These are phyloP conservation scores for Microdochium bolleyi DNA, from an alignment of 2,329 filamentous ascomycete species.

Conservation along the genomic window DNA sequence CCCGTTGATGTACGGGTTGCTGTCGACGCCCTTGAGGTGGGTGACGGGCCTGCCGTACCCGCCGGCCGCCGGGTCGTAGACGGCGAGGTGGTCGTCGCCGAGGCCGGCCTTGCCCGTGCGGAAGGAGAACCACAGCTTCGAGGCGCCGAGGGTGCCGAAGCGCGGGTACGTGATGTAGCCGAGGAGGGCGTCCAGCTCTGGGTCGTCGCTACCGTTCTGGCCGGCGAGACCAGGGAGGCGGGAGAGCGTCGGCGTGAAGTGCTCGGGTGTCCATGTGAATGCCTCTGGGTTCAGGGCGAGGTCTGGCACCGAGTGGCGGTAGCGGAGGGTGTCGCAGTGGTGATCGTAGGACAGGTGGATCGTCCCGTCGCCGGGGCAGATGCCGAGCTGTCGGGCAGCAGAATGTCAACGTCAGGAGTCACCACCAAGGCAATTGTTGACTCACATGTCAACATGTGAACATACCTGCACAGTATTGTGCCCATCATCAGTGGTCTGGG, in stretches of 20 bases:
- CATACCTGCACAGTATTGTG: conserved; percentile 42
- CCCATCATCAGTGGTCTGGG: conserved; percentile 39
- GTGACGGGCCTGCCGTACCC: conserved; percentile 29
- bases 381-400: too few relatives aligned
- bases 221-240: conserved; percentile 24
- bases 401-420: neutral
- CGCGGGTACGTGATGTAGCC: conserved; percentile 39
- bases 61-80: conserved; percentile 27
- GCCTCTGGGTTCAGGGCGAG: conserved; percentile 21
- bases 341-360: conserved; percentile 46
- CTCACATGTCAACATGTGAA: neutral
- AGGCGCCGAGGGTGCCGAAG: conserved; percentile 27
- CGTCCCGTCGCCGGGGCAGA: conserved; percentile 40
- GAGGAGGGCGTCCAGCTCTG: conserved; percentile 18
- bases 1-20: conserved; percentile 45
- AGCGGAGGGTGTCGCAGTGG: conserved; percentile 33
- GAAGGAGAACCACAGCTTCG: conserved; percentile 36
- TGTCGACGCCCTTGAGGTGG: conserved; percentile 41
- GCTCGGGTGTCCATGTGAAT: conserved; percentile 20
- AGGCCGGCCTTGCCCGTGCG: conserved; percentile 42
- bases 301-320: conserved; percentile 24
- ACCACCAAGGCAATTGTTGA: neutral
- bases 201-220: neutral
- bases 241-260: conserved; percentile 27
- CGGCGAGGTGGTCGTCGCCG: conserved; percentile 38